These are phyloP conservation scores for Theobroma cacao DNA, from an alignment of 345 rosid species.

Conservation along the genomic window DNA sequence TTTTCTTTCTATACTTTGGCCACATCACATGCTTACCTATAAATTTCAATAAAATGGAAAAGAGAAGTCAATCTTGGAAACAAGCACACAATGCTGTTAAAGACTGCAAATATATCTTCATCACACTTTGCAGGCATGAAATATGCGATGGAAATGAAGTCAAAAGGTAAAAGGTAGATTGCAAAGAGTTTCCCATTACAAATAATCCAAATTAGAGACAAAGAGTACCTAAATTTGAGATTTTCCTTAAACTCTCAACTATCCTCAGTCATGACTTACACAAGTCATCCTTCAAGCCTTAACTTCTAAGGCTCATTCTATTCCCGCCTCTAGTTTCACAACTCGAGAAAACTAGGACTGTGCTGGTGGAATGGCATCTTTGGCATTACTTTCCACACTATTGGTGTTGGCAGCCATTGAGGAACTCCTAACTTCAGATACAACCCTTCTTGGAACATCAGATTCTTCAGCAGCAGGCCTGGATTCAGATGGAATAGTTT, in stretches of 20 bases:
- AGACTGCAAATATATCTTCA: neutral
- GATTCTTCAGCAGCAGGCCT: slow-evolving; percentile 22
- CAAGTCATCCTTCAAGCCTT: neutral
- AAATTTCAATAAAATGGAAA: neutral
- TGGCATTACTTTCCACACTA: slow-evolving; percentile 5
- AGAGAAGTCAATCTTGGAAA: neutral
- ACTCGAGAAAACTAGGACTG: slow-evolving; percentile 5
- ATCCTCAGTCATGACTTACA: neutral
- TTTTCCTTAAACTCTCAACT: neutral
- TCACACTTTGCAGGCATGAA: neutral
- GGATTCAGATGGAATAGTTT: slow-evolving; percentile 19
- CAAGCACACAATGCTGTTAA: neutral
- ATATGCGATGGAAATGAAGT: neutral
- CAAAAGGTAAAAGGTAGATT: neutral
- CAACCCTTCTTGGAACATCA: slow-evolving; percentile 20
- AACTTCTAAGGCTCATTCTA: neutral
- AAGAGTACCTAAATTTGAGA: neutral
- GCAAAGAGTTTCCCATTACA: neutral
- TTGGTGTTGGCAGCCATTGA: slow-evolving; percentile 14
- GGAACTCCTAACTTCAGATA: slow-evolving; percentile 16
- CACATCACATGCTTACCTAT: neutral
- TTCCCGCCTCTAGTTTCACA: neutral
- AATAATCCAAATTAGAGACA: neutral
- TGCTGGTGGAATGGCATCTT: slow-evolving; percentile 15
- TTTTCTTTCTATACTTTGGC: neutral